Base-by-base conservation (phyloP, 2,329 filamentous ascomycete genomes). In the Penicillium fuscoglaucum region DNA sequence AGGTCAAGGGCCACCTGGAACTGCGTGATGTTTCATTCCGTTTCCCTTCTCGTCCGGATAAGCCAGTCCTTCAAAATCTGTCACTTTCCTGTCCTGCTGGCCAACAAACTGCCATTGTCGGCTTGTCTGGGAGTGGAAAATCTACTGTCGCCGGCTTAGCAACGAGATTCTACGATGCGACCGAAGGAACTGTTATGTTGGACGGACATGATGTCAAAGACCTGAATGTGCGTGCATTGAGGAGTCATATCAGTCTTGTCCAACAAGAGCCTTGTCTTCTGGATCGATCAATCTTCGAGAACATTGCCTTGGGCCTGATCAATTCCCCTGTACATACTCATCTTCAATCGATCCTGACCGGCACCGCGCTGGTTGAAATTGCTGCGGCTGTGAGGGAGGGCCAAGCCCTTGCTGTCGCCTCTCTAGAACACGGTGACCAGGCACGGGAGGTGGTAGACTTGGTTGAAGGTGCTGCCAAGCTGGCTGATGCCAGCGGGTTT, bases 131-230 rank as follows among this genome's bases (percentile, higher is more conserved):
- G 1, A 81, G 79, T 49, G 82, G 82, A 1, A 73, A 91, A 74
- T 87, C 85, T 0, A 89, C 85, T n/a, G 85, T 89, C 29, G 83
- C 91, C 28, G 74, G 73, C 1, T 72, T 84, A 1, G 70, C 82
- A 8, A 76, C 82, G 59, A 74, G 84, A 15, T 90, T 92, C 71
- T 93, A 92, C 70, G 83, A 88, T 39, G 72, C 85, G 0, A 76
- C 82, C 28, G 76, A 79, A 10, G 90, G 90, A 6, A 75, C 75
- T 4, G 85, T 93, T 40, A 74, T 87, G 0, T 83, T 84, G 70
- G 87, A 90, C 68, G 85, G 81, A 3, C 76, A 78, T 45, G 80
- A 87, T 63, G 84, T 90, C 40, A 70, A 76, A 1, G 70, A 79
- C 0, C 68, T 90, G 46, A 82, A 87, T 59, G 77, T 87, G 8